Base-by-base conservation (phyloP, 2,329 filamentous ascomycete species). In the Trichoderma arundinaceum region DNA sequence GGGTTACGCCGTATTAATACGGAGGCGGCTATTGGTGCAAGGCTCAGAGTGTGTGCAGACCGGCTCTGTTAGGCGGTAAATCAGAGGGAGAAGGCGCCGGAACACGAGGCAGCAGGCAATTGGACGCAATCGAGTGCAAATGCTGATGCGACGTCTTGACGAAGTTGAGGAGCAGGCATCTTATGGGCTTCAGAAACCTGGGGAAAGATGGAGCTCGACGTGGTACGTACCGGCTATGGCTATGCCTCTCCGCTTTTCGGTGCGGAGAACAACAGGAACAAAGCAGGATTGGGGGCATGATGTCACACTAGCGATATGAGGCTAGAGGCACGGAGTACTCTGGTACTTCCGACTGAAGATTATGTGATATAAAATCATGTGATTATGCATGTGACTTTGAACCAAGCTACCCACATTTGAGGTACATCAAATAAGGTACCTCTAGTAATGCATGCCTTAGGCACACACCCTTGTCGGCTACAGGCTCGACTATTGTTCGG, bases 401-500 rank as follows among this genome's bases (percentile, higher is more conserved):
- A 28, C 4, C 22, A 28, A 28, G 22, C 2, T 28, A 28, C 22
- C 22, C 22, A 28, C 22, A 28, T 4, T 28, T 10, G 3, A 1
- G 7, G 15, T 38, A 48, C 56, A 8, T 46, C 10, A 33, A n/a
- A 9, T n/a, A 3, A 17, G 15, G 53, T 57, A 57, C 53, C 32
- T 13, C 5, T 9, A 9, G 2, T 1, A 57, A n/a, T 57, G 2
- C 15, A 7, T 59, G 59, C 59, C 59, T 63, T 44, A 65, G 53
- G 62, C 53, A 65, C 19, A 44, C 22, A 67, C 9, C 44, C 48
- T 28, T 66, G 66, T 73, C 76, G 75, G 75, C 73, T 74, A 74
- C 74, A 74, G 75, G 38, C 71, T 75, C 72, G 74, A 77, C 71
- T 72, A 38, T 10, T 38, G 35, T 72, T 67, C 67, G 63, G 68